Evolutionary conservation across 805 yeast species (phyloP), one percentile per base, ranked within the genome.

Genomic region (Metschnikowia drakensbergensis): DNA sequence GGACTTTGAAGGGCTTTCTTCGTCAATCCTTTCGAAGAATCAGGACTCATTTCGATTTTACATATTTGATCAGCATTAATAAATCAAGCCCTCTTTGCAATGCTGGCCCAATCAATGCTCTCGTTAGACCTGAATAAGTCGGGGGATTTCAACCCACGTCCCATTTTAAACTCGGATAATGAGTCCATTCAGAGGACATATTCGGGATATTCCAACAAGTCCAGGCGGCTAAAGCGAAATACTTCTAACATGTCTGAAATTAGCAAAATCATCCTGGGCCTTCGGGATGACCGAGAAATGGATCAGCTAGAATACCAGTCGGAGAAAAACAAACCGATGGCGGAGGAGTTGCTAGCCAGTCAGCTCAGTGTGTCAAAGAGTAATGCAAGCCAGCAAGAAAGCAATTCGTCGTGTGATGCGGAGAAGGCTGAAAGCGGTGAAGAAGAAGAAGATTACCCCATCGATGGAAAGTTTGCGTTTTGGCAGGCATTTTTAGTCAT

Each of bases 401-500:
- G 29, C 27, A 38, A 33, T 3, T 42, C 42, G 7, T 27, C 5
- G 11, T 22, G 17, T 9, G 42, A 37, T 17, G 27, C 7, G 22
- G 42, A 37, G 22, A 41, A 34, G 11, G 43, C 40, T 1, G 45
- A 37, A 2, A 25, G 22, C 8, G 37, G 39, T 8, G 26, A 37
- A 2, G 41, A 23, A 8, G 30, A 47, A 9, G 23, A 37, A 4
- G 58, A 56, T 37, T 52, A 55, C 33, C 60, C 60, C 22, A 23
- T 53, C 5, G 60, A 57, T 33, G 58, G 58, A 1, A 28, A 37
- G 13, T 57, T 55, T 44, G 60, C 60, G 10, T 53, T 57, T 42
- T 53, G 57, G 58, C 60, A 57, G 44, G 60, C 58, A 5, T 48
- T 53, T 34, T 45, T 56, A 36, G 57, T 52, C 29, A 73, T 77